phyloP scores from a whole-genome alignment of 2,329 filamentous ascomycete genomes.

The Akanthomyces uredinophilus region DNA sequence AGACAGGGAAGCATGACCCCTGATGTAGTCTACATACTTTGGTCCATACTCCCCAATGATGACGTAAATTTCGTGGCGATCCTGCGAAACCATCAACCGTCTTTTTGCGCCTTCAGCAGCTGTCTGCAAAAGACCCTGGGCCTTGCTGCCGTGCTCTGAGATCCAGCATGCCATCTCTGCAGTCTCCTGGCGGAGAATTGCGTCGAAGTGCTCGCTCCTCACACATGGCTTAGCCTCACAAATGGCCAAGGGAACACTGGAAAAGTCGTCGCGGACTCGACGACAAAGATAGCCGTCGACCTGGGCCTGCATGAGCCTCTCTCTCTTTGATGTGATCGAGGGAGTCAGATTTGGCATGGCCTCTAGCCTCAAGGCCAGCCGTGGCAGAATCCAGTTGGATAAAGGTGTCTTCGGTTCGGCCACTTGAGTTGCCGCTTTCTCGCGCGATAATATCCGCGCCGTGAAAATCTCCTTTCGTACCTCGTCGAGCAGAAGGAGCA shows the following conservation, averaged over 20 bases:
- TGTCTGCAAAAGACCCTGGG: no score
- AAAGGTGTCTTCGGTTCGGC: not conserved
- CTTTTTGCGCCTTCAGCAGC: not conserved
- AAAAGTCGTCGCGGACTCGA: not conserved
- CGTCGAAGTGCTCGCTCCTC: rapidly evolving
- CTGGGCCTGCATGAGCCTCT: not conserved
- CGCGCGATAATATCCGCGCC: not conserved
- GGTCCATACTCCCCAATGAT: conserved; percentile 6
- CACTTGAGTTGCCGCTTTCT: not conserved
- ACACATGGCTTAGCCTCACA: not conserved
- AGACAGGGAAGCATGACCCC: not conserved
- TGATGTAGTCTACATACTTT: not conserved
- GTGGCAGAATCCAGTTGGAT: not conserved
- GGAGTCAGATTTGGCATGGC: not conserved
- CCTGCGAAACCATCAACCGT: conserved; percentile 13
- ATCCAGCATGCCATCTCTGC: conserved; percentile 1
- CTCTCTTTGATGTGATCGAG: not conserved
- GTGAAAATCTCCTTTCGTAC: not conserved
- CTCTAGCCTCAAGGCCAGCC: not conserved
- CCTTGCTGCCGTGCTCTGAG: not conserved
- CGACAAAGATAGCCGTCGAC: conserved; percentile 1
- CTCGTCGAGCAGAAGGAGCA: not conserved
- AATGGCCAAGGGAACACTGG: not conserved
- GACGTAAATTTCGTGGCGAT: conserved; percentile 15
- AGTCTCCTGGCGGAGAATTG: not conserved